Conservation (phyloP, 108 stramenopile species). For the Cyclotella kingstonii region DNA sequence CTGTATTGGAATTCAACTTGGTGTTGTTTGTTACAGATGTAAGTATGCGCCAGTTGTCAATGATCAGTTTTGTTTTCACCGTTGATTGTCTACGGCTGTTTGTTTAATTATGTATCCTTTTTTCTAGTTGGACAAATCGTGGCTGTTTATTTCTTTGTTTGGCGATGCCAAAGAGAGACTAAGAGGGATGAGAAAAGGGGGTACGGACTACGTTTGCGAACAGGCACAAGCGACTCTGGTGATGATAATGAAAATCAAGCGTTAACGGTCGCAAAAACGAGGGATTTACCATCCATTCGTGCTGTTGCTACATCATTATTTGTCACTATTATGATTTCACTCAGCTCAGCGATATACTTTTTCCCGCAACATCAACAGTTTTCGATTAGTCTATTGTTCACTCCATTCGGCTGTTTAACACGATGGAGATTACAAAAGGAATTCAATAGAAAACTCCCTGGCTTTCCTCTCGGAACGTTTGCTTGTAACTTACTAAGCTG, state of each 20-base stretch:
- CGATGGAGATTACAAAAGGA: slow-evolving; percentile 64
- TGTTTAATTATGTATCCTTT: no score
- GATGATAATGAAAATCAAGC: slow-evolving; percentile 5
- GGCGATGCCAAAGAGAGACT: slow-evolving; percentile 68
- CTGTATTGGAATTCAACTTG: slow-evolving; percentile 69
- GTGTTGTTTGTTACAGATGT: slow-evolving; percentile 69
- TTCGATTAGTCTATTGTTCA: slow-evolving; percentile 71
- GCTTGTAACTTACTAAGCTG: slow-evolving; percentile 73
- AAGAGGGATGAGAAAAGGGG: slow-evolving; percentile 60
- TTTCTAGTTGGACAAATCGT: slow-evolving; percentile 62
- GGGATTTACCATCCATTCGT: slow-evolving; percentile 60
- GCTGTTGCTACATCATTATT: slow-evolving; percentile 70
- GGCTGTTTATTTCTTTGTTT: slow-evolving; percentile 80
- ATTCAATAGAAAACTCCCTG: slow-evolving; percentile 66
- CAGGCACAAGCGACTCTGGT: slow-evolving; percentile 34
- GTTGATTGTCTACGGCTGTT: no score
- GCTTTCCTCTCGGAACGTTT: slow-evolving; percentile 82
- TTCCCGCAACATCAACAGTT: slow-evolving; percentile 61
- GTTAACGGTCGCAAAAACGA: not conserved
- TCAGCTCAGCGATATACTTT: slow-evolving; percentile 54
- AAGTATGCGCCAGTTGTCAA: no score
- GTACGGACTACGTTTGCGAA: slow-evolving; percentile 67
- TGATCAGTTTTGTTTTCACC: no score
- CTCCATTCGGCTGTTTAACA: slow-evolving; percentile 73
- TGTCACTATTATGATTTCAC: slow-evolving; percentile 51